Percentiles rank a stretch among this genome's conserved stretches.
phyloP scores from a whole-genome alignment of 495 filamentous ascomycete genomes.

The Cairneyella variabilis region DNA sequence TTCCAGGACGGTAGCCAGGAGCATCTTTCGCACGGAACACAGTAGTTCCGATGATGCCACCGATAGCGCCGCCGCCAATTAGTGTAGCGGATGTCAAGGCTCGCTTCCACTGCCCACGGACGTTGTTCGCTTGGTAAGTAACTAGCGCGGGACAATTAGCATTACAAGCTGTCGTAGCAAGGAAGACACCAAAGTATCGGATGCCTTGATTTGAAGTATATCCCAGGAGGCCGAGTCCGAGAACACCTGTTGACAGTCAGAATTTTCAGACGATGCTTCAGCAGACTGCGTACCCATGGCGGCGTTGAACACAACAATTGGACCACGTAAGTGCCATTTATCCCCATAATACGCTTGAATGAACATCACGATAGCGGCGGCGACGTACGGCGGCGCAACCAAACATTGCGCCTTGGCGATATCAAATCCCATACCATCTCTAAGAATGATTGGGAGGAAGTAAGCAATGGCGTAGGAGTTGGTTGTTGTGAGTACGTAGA shows the following conservation, averaged over 20 bases:
- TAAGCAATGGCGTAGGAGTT: conserved; percentile 62
- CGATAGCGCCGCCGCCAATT: conserved; percentile 52
- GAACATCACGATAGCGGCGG: conserved; percentile 59
- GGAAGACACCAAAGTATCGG: conserved; percentile 63
- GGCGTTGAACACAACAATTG: conserved; percentile 53
- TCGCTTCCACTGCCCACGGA: conserved; percentile 64
- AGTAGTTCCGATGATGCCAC: conserved; percentile 54
- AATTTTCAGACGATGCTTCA: not conserved
- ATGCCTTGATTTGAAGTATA: conserved; percentile 45
- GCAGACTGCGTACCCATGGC: conserved; percentile 22
- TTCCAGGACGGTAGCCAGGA: conserved; percentile 48
- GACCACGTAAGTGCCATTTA: conserved; percentile 51
- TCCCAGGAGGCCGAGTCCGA: conserved; percentile 48
- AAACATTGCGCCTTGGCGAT: conserved; percentile 57
- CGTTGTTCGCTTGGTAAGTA: conserved; percentile 61
- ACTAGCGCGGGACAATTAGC: conserved; percentile 54
- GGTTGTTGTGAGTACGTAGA: conserved; percentile 29
- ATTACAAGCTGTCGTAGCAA: conserved; percentile 56
- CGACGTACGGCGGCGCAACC: conserved; percentile 57
- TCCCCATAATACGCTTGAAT: conserved; percentile 49
- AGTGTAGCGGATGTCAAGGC: conserved; percentile 55
- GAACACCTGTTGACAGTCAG: conserved; percentile 25
- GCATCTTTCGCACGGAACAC: conserved; percentile 54
- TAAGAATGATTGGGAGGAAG: conserved; percentile 64
- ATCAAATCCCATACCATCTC: conserved; percentile 52